Evolutionary conservation across 495 filamentous ascomycete genomes (phyloP), one percentile per base, ranked within the genome.

Genomic region (Podospora pseudocomata): DNA sequence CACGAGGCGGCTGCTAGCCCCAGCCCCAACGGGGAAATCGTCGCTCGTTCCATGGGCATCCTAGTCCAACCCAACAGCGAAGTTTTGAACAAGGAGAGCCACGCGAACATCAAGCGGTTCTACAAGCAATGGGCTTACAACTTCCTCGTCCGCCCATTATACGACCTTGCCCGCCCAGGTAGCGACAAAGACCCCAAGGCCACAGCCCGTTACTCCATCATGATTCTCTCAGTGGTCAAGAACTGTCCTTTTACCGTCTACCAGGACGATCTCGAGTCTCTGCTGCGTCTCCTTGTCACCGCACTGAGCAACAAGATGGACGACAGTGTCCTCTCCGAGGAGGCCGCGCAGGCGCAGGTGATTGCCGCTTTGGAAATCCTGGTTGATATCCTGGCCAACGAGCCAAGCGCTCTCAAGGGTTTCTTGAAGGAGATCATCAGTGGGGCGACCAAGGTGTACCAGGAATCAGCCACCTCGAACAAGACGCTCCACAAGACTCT

Each of bases 161-260:
- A 74, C 34, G 55, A 65, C 7, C 58, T 65, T 11, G 77, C 75
- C 4, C 66, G 74, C 1, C 77, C 77, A 5, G 61, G 65, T 18
- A 53, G 44, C 44, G 58, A 70, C 2, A 23, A 53, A 11, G 57
- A 68, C 28, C 30, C 67, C 15, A 27, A 32, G 11, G 58, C 74
- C 2, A 72, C 77, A 3, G 67, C 71, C 1, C 58, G 71, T 5
- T 80, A 76, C 71, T 72, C 71, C 20, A 57, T 74, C n/a, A 70
- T 72, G 11, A 72, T 76, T 57, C 68, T 84, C 20, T 71, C 78
- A 0, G 72, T 83, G n/a, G 69, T 82, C 39, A 75, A 69, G 55
- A 76, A 83, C 71, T 75, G 81, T 23, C 73, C 74, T 4, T 81
- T 78, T 58, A 68, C 71, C n/a, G 72, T 80, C 5, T 85, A 80